Evolutionary conservation across 257 asterid species (phyloP).

Genomic region (Rehmannia glutinosa): DNA sequence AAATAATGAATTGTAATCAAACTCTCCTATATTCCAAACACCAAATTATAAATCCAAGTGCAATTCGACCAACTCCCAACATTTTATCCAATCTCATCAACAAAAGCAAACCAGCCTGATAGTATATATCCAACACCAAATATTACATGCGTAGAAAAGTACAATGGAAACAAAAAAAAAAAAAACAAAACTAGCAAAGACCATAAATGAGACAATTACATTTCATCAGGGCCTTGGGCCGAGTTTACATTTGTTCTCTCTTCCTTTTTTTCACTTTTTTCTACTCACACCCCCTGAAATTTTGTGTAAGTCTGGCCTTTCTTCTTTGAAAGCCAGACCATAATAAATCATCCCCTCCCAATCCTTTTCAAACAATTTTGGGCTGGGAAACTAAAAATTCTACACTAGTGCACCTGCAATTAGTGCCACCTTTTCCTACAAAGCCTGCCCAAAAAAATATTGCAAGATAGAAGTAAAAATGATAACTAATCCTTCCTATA

Average conservation of each 20-base stretch:
- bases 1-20: too few species aligned
- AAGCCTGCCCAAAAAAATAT: slow-evolving; percentile 30
- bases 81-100: too few species aligned
- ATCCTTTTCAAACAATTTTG: slow-evolving; percentile 22
- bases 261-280: neutral
- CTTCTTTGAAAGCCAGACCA: slow-evolving; percentile 74
- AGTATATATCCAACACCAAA: too few species aligned
- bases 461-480: slow-evolving; percentile 20
- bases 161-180: neutral
- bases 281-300: too few species aligned
- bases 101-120: too few species aligned
- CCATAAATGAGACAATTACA: neutral
- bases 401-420: slow-evolving; percentile 47
- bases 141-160: too few species aligned
- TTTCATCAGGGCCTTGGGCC: slow-evolving; percentile 30
- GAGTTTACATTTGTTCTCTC: neutral
- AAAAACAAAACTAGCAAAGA: neutral
- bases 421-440: slow-evolving; percentile 39
- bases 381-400: slow-evolving; percentile 40
- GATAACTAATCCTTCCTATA: slow-evolving; percentile 47
- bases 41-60: too few species aligned
- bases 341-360: slow-evolving; percentile 47
- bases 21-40: too few species aligned
- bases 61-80: too few species aligned
- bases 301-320: slow-evolving; percentile 42